A percentile compares a stretch with the other conserved stretches of the same genome.
These are phyloP conservation scores for Collybia nuda DNA, from an alignment of 768 basidiomycete species.

Conservation along the genomic window DNA sequence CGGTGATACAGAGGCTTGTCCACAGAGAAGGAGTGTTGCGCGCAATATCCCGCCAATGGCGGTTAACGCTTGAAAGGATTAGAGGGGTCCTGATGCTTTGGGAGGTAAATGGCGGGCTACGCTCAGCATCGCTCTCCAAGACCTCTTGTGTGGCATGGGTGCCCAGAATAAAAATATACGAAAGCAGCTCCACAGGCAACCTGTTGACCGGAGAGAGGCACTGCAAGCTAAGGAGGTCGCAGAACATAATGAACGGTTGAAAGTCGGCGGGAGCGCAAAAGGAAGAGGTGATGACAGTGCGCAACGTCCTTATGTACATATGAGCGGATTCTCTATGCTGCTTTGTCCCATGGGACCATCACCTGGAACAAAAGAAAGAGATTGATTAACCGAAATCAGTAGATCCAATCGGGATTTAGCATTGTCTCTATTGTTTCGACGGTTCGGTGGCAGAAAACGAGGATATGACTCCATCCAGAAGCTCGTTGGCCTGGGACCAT, in stretches of 20 bases:
- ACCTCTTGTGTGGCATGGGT: conserved; percentile 26
- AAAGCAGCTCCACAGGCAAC: conserved; percentile 58
- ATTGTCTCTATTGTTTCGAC: conserved; percentile 21
- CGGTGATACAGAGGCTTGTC: conserved; percentile 53
- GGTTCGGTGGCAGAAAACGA: conserved; percentile 4
- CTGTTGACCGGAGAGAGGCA: conserved; percentile 28
- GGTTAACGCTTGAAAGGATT: conserved; percentile 45
- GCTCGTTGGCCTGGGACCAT: conserved; percentile 2
- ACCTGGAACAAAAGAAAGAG: conserved; percentile 33
- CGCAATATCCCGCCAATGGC: conserved; percentile 53
- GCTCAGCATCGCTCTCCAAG: conserved; percentile 18
- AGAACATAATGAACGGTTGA: conserved; percentile 8
- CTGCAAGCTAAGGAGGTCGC: neutral
- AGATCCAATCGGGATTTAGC: conserved; percentile 15
- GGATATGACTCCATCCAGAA: conserved; percentile 1
- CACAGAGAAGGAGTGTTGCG: conserved; percentile 50
- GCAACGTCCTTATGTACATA: conserved; percentile 26
- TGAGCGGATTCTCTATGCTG: conserved; percentile 14
- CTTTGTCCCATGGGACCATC: conserved; percentile 30
- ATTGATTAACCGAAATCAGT: conserved; percentile 20
- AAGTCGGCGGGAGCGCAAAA: conserved; percentile 4
- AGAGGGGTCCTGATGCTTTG: conserved; percentile 45
- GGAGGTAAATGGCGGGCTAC: conserved; percentile 29
- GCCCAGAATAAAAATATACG: conserved; percentile 54
- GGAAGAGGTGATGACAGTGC: conserved; percentile 2